phyloP scores from a whole-genome alignment of 345 rosid genomes.

The Pugionium dolabratum region DNA sequence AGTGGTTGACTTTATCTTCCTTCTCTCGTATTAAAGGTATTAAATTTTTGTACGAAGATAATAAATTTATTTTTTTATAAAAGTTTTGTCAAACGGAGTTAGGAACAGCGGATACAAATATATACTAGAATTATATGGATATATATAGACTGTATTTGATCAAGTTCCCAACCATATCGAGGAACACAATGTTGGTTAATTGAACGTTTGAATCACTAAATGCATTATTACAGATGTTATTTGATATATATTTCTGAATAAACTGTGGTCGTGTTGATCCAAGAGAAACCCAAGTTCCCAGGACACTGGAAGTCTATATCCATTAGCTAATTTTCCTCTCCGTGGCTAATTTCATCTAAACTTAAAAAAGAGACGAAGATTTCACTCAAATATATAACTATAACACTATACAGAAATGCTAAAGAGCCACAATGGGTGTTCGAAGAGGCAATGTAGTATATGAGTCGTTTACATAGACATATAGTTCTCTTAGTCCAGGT shows the following conservation, averaged over 20 bases:
- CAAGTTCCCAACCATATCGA: background rate
- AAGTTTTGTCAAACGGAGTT: too few species aligned
- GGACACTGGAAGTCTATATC: slow-evolving; percentile 38
- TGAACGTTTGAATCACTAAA: background rate
- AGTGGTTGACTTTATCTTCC: too few species aligned
- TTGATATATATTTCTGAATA: background rate
- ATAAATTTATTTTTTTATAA: too few species aligned
- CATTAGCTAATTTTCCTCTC: slow-evolving; percentile 23
- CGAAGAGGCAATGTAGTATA: slow-evolving; percentile 28
- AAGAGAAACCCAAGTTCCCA: slow-evolving; percentile 38
- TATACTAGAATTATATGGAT: background rate
- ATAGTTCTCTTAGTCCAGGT: background rate
- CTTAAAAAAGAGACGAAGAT: slow-evolving; percentile 34
- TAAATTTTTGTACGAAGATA: too few species aligned
- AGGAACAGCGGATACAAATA: too few species aligned
- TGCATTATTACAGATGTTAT: background rate
- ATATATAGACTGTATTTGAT: background rate
- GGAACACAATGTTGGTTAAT: slow-evolving; percentile 11
- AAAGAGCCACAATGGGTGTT: slow-evolving; percentile 19
- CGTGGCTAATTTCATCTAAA: slow-evolving; percentile 20
- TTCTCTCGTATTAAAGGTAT: too few species aligned
- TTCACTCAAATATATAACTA: slow-evolving; percentile 21
- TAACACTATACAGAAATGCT: background rate
- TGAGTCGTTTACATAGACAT: slow-evolving; percentile 21
- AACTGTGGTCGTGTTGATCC: slow-evolving; percentile 23